Evolutionary conservation across 2,329 filamentous ascomycete species (phyloP), one percentile per base, ranked within the genome.

Genomic region (Ophiostoma himal-ulmi): DNA sequence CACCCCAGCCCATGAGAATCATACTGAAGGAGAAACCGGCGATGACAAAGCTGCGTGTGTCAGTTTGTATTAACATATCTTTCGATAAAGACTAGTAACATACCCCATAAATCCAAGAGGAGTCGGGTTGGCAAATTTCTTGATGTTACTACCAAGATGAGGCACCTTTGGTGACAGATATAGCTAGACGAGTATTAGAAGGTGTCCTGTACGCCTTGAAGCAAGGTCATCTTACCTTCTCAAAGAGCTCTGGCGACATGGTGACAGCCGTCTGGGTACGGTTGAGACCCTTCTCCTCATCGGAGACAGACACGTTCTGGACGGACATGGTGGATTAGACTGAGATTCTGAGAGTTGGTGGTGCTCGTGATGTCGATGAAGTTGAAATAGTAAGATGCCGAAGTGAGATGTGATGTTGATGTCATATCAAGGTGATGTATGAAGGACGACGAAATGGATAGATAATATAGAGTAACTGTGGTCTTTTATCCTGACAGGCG

Each of bases 251-350:
- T 1, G 70, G 70, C 1, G 70, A 71, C 70, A 71, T 69, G 48
- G 70, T 71, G 22, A 71, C 70, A 13, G 70, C 70, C 14, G 70
- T 71, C 48, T 69, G 70, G 48, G 70, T 67, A n/a, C 67, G 67
- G 60, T 71, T 71, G 36, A 71, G 70, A 48, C 70, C 70, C 70
- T 69, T 69, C 37, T 71, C 70, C 67, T 71, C 70, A 30, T 71
- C 70, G 17, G 65, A 39, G 48, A 71, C 67, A 2, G 67, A 65
- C 44, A 54, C 60, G 20, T 67, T 69, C 2, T 68, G 60, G 36
- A 67, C 60, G 48, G 70, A 67, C 70, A 71, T 71, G 41, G 37
- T 6, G 37, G 68, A 48, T 44, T 30, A 30, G 57, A 3, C 1
- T 7, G 17, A 20, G n/a, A 26, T 57, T 26, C 13, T 10, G 22